phyloP scores from a whole-genome alignment of 176 grass and related monocot genomes.

The Cocos nucifera region DNA sequence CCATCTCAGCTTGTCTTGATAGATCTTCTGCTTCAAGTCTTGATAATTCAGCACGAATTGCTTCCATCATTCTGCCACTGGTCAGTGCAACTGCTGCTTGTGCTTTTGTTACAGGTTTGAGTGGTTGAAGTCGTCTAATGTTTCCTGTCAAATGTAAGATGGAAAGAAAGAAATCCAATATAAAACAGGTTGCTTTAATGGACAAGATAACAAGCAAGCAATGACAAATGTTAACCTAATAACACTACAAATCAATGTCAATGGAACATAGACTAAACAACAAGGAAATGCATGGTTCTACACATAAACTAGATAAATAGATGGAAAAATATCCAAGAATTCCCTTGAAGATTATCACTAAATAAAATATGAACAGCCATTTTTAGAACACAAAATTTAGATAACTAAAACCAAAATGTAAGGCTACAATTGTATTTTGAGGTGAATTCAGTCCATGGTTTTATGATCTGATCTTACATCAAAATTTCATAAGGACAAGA shows the following conservation, averaged over 20 bases:
- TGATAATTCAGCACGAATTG: slow-evolving; percentile 49
- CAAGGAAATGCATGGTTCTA: not conserved
- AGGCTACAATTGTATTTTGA: too few species aligned
- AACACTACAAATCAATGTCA: too few species aligned
- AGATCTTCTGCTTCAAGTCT: slow-evolving; percentile 57
- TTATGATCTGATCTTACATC: too few species aligned
- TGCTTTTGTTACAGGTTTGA: slow-evolving; percentile 83
- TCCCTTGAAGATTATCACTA: too few species aligned
- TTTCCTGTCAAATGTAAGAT: slow-evolving; percentile 58
- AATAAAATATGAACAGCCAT: too few species aligned
- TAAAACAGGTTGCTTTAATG: not conserved
- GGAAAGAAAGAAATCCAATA: slow-evolving; percentile 19
- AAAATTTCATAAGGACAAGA: too few species aligned
- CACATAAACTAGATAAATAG: too few species aligned
- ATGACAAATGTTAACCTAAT: not conserved
- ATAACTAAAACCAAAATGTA: too few species aligned
- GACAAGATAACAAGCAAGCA: slow-evolving; percentile 15
- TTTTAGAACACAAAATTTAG: too few species aligned
- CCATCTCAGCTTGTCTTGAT: slow-evolving; percentile 42
- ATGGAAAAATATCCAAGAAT: too few species aligned
- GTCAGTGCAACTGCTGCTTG: slow-evolving; percentile 76
- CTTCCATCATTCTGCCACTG: slow-evolving; percentile 70
- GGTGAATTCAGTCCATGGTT: too few species aligned
- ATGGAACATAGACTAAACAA: not conserved
- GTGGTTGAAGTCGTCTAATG: slow-evolving; percentile 75